Base-by-base conservation (phyloP, 805 yeast genomes). In the Torulaspora quercuum region DNA sequence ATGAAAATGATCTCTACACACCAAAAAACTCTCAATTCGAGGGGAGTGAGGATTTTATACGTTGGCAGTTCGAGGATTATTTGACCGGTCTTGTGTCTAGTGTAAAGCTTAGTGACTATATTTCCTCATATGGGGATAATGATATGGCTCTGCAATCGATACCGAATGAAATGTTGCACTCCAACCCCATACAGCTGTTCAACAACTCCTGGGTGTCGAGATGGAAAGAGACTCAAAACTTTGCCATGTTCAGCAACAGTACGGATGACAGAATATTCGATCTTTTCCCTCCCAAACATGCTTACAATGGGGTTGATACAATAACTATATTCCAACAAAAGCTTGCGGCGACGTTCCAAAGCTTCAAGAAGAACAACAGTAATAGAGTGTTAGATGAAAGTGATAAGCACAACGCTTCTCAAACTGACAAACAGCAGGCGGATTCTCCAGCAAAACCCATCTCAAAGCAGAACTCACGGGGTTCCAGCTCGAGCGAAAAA, bases 61-160 rank as follows among this genome's bases (percentile, higher is more conserved):
- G 97, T 35, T 73, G 78, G 63, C 87, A 80, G 51, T 89, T 90
- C 60, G 98, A 92, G 55, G 97, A 89, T 52, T 92, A 92, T 54
- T 61, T 89, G 16, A 72, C 82, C 41, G 86, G 94, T 7, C 58
- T 92, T 45, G 57, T 90, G 15, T 69, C 95, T 0, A 71, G 84
- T 16, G 78, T 75, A 14, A 82, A 94, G 58, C 83, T 80, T 49
- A 73, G 73, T 46, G 76, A 71, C 33, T 86, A 80, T 51, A 48
- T 73, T 7, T 57, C 52, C 3, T 53, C 49, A 35, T 65, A 64
- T 31, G 64, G 64, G 35, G 65, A 61, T 8, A 53, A 53, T 32
- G 53, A 53, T 6, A 60, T 67, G 4, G 68, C 68, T 11, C 49
- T 64, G 16, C 64, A 63, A 31, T 33, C 61, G 34, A 25, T 52